Evolutionary conservation across 202 grass and related monocot species (phyloP), one percentile per base, ranked within the genome.

Genomic region (Setaria viridis): DNA sequence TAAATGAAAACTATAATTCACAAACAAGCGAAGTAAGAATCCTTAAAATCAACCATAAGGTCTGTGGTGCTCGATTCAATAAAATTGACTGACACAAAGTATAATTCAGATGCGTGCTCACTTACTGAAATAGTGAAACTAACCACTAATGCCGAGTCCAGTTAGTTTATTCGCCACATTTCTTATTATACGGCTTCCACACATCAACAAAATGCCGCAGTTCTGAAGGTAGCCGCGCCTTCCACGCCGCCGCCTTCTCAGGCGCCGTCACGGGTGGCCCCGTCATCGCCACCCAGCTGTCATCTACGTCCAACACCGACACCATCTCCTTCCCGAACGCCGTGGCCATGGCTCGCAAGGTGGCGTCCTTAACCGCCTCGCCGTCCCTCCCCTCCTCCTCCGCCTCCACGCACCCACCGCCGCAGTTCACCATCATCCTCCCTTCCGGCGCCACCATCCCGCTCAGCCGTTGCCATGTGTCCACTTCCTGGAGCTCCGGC

Each of bases 371-470:
- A 50, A 97, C 90, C 16, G 76, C 80, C 68, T 88, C 82, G 47
- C 88, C 92, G 51, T 93, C 86, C 83, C 86, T 87, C 70, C 86
- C 84, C 21, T 70, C 84, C 45, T 94, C 88, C 83, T 97, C 94
- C 25, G 94, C 82, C 75, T 97, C 95, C 42, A 97, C 92, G 80
- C 90, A 90, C 11, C 78, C 74, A 10, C 92, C 92, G 17, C 90
- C 94, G 60, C 92, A 94, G 87, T 97, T 97, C 80, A 92, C 92
- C 92, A 92, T 91, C 64, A 97, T 15, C 82, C 92, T 69, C 20
- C 94, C 92, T 20, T 82, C 87, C 5, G 0, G 65, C 60, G 57
- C 25, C 72, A 97, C 63, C 81, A 88, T 81, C 56, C 35, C 78
- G 49, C 77, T 70, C 4, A 94, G 50, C 77, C 77, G 75, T 66